These are phyloP conservation scores for Colletotrichum phormii DNA, from an alignment of 2,329 filamentous ascomycete species.

Conservation along the genomic window DNA sequence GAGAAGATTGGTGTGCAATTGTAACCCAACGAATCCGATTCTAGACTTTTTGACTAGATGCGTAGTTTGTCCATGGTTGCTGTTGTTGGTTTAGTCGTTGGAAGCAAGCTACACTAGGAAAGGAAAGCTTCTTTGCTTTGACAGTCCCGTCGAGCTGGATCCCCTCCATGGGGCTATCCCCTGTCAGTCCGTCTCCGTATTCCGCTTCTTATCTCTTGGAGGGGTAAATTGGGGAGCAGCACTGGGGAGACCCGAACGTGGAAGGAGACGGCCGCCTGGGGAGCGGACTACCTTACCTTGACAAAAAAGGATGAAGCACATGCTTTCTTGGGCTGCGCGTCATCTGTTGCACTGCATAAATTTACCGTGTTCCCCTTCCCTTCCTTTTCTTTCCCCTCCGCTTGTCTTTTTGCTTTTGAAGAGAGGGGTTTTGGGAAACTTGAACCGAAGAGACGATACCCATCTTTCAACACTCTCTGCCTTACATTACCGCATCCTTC, in stretches of 20 bases:
- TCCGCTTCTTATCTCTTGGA: slow-evolving; percentile 9
- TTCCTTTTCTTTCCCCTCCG: not conserved
- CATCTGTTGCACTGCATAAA: slow-evolving; percentile 15
- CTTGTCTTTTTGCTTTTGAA: not conserved
- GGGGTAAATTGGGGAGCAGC: not conserved
- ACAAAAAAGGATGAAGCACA: not conserved
- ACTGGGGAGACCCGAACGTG: not conserved
- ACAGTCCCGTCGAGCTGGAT: not conserved
- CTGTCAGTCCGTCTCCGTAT: not conserved
- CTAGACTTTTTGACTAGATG: not conserved
- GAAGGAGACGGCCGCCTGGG: not conserved
- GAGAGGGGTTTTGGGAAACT: not conserved
- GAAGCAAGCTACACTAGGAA: not conserved
- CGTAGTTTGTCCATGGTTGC: too few relatives aligned
- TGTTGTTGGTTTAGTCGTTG: not conserved
- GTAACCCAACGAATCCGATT: not conserved
- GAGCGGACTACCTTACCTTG: not conserved
- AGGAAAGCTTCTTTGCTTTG: not conserved
- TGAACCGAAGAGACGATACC: not conserved
- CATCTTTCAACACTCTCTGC: not conserved
- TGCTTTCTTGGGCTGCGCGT: slow-evolving; percentile 8
- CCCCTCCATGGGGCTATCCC: too few relatives aligned
- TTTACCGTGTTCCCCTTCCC: not conserved
- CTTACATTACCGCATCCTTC: not conserved
- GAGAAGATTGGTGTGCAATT: not conserved